Evolutionary conservation across 1,284 basidiomycete species (phyloP).

Genomic region (Cryptococcus deneoformans): DNA sequence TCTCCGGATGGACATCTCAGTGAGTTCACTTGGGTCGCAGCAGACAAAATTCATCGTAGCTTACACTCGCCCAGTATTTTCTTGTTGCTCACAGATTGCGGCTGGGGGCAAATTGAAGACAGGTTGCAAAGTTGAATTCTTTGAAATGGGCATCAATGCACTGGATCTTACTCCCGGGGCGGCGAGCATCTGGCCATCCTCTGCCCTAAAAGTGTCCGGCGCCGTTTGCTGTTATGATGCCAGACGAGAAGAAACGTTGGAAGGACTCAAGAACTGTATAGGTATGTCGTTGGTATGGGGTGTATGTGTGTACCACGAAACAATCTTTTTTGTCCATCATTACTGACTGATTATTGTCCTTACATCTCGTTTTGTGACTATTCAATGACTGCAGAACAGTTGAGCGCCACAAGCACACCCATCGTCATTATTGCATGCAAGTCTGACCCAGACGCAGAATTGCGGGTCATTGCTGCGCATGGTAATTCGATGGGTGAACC

Average conservation of each 20-base stretch:
- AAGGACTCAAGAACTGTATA: constrained; percentile 31
- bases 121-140: constrained; percentile 36
- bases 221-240: constrained; percentile 48
- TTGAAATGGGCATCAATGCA: constrained; percentile 39
- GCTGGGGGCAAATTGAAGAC: constrained; percentile 35
- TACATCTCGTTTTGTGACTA: not conserved
- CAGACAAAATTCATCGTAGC: not conserved
- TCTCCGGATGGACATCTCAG: constrained; percentile 18
- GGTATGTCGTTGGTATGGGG: constrained; percentile 27
- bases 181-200: constrained; percentile 24
- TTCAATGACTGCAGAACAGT: constrained; percentile 8
- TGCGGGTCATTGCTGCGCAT: constrained; percentile 37
- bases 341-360: not conserved
- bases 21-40: constrained; percentile 12
- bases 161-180: constrained; percentile 18
- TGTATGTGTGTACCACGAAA: not conserved
- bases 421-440: constrained; percentile 48
- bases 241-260: constrained; percentile 26
- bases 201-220: constrained; percentile 33
- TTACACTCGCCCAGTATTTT: constrained; percentile 24
- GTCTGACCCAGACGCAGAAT: constrained; percentile 35
- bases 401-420: constrained; percentile 21
- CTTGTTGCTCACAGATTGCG: constrained; percentile 33
- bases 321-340: not conserved
- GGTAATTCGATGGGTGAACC: constrained; percentile 46